Conservation (phyloP, 345 rosid genomes). For the Mercurialis annua region DNA sequence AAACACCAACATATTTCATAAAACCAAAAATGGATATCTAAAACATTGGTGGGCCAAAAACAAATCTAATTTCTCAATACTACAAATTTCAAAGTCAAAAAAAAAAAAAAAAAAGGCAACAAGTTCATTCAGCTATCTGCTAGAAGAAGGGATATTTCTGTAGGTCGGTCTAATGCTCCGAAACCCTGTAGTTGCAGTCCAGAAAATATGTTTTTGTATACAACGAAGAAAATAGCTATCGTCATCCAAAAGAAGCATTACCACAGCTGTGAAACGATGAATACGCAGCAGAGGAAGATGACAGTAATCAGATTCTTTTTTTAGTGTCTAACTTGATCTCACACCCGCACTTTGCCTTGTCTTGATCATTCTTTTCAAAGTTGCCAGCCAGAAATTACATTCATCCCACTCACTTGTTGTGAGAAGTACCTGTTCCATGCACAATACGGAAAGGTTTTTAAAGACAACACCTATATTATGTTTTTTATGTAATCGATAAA, state of each 20-base stretch:
- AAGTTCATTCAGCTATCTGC: slow-evolving; percentile 18
- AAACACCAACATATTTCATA: neutral
- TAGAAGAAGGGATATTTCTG: slow-evolving; percentile 7
- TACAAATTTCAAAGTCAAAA: slow-evolving; percentile 23
- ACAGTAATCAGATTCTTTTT: neutral
- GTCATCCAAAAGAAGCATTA: slow-evolving; percentile 8
- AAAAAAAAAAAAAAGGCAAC: neutral
- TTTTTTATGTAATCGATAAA: neutral
- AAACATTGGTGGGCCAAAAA: slow-evolving; percentile 12
- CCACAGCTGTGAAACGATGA: slow-evolving; percentile 9
- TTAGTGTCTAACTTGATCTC: slow-evolving; percentile 47
- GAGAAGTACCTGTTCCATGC: slow-evolving; percentile 59
- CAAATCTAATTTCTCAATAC: slow-evolving; percentile 25
- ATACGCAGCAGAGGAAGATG: slow-evolving; percentile 5
- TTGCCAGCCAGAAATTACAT: slow-evolving; percentile 92
- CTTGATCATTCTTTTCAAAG: slow-evolving; percentile 91
- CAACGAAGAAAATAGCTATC: slow-evolving; percentile 16
- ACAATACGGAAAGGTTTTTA: neutral
- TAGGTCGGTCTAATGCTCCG: slow-evolving; percentile 11
- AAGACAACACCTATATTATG: neutral
- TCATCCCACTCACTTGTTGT: slow-evolving; percentile 99
- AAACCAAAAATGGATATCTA: slow-evolving; percentile 14
- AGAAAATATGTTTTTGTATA: slow-evolving; percentile 24
- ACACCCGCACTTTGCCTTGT: slow-evolving; percentile 60
- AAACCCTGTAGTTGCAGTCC: slow-evolving; percentile 19